These are phyloP conservation scores for Cucurbita moschata DNA, from an alignment of 306 rosid genomes.

Conservation along the genomic window DNA sequence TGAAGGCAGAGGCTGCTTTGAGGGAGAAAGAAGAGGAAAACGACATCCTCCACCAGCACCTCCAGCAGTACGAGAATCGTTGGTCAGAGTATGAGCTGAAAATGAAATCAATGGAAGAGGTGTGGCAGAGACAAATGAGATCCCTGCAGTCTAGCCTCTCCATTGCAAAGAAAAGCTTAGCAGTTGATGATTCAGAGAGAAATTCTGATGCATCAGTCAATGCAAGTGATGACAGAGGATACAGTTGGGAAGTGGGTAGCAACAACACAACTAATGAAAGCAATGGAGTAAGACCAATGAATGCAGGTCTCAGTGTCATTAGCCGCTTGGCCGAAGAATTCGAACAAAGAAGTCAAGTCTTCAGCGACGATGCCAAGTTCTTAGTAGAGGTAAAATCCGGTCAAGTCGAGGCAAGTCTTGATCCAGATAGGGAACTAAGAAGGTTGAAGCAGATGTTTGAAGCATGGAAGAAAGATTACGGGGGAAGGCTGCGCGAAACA, in stretches of 20 bases:
- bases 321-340: conserved; percentile 92
- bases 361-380: conserved; percentile 98
- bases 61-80: conserved; percentile 86
- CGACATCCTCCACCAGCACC: conserved; percentile 91
- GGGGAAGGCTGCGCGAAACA: conserved; percentile 71
- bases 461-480: conserved; percentile 94
- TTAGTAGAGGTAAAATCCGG: conserved; percentile 99
- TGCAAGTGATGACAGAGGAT: conserved; percentile 70
- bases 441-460: conserved; percentile 95
- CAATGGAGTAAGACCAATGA: conserved; percentile 84
- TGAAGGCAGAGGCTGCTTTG: conserved; percentile 82
- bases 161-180: conserved; percentile 94
- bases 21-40: conserved; percentile 97
- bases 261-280: conserved; percentile 58
- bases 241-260: conserved; percentile 61
- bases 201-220: conserved; percentile 83
- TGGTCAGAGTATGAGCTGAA: conserved; percentile 95
- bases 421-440: conserved; percentile 85
- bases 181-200: conserved; percentile 80
- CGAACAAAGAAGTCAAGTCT: conserved; percentile 95
- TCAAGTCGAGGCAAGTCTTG: conserved; percentile 80
- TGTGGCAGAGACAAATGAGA: conserved; percentile 99
- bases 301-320: conserved; percentile 89
- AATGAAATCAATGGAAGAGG: conserved; percentile 99
- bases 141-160: conserved; percentile 96